phyloP scores from a whole-genome alignment of 2,329 filamentous ascomycete species.

The Cytospora paraplurivora region DNA sequence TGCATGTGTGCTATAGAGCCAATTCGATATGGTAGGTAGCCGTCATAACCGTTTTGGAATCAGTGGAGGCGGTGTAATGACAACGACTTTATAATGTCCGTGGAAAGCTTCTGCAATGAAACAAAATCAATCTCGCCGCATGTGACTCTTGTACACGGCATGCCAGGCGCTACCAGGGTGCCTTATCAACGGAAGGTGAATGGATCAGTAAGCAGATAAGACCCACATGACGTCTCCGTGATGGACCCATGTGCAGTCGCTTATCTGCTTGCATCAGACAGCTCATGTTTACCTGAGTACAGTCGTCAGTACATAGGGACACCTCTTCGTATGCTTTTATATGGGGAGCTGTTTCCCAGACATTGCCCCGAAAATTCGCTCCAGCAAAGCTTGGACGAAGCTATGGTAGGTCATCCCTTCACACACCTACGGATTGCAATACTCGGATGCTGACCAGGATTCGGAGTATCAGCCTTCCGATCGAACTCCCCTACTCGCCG shows the following conservation, averaged over 20 bases:
- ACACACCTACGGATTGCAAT: background rate
- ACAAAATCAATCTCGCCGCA: background rate
- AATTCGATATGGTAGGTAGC: background rate
- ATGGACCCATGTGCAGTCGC: background rate
- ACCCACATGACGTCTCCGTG: slow-evolving; percentile 23
- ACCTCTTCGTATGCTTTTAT: too few species aligned
- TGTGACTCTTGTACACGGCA: too few species aligned
- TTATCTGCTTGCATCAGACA: slow-evolving; percentile 8
- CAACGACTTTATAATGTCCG: background rate
- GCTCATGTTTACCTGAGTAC: background rate
- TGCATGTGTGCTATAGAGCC: background rate
- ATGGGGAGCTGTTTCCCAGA: background rate
- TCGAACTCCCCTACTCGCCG: slow-evolving; percentile 47
- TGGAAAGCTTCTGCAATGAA: background rate
- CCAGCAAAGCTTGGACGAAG: background rate
- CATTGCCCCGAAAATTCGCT: background rate
- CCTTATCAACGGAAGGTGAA: slow-evolving; percentile 31
- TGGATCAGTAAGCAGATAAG: slow-evolving; percentile 8
- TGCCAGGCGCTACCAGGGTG: background rate
- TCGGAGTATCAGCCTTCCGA: slow-evolving; percentile 41
- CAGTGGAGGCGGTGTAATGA: background rate
- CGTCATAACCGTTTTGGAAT: background rate
- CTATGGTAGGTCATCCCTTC: slow-evolving; percentile 7
- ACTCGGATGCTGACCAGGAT: slow-evolving; percentile 1
- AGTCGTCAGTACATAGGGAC: too few species aligned